phyloP scores from a whole-genome alignment of 2,329 filamentous ascomycete species.

The Venturia aucupariae region DNA sequence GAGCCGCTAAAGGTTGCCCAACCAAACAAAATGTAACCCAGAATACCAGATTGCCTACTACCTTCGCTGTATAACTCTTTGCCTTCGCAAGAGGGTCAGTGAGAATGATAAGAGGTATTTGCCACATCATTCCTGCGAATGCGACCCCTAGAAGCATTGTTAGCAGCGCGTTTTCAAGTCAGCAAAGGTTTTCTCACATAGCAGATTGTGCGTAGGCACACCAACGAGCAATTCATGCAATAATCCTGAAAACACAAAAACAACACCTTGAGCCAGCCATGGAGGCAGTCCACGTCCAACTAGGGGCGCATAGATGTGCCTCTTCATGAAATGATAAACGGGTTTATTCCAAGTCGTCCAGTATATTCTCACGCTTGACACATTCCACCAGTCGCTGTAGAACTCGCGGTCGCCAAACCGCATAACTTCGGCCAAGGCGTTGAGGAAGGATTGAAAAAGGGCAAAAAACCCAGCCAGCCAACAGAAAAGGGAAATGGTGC shows the following conservation, averaged over 20 bases:
- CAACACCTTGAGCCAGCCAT: constrained; percentile 60
- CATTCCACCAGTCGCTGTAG: constrained; percentile 97
- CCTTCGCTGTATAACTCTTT: constrained; percentile 62
- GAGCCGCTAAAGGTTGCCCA: constrained; percentile 82
- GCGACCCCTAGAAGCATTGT: constrained; percentile 57
- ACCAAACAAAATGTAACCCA: constrained; percentile 95
- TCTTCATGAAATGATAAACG: constrained; percentile 91
- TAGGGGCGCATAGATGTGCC: constrained; percentile 85
- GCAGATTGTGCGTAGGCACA: constrained; percentile 86
- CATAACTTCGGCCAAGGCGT: constrained; percentile 82
- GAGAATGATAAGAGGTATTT: constrained; percentile 76
- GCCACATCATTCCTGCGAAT: constrained; percentile 87
- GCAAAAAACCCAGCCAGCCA: constrained; percentile 98
- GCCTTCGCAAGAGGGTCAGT: constrained; percentile 60
- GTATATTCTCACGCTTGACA: constrained; percentile 68
- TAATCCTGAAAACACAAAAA: constrained; percentile 81
- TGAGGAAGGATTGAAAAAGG: constrained; percentile 85
- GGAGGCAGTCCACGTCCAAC: constrained; percentile 74
- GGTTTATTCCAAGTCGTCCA: constrained; percentile 98
- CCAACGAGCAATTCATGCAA: constrained; percentile 90
- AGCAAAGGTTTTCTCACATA: constrained; percentile 43
- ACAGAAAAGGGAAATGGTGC: constrained; percentile 88
- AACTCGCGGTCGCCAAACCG: constrained; percentile 88
- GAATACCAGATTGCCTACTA: constrained; percentile 88
- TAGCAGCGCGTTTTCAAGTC: constrained; percentile 1